Base-by-base conservation (phyloP, 31 red algal species). In the Asparagopsis taxiformis region DNA sequence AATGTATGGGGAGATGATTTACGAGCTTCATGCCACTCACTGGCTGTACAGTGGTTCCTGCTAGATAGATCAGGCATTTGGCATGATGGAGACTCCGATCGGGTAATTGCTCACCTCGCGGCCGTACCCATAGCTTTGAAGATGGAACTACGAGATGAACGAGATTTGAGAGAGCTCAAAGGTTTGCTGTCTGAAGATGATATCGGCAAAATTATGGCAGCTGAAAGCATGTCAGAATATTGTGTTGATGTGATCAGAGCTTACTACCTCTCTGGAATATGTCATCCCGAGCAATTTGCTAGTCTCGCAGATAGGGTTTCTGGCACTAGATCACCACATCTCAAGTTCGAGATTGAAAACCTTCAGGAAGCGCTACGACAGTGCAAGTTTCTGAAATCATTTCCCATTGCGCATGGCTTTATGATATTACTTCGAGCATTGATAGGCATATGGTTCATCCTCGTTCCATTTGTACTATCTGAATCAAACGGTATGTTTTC, bases 91-190 rank as follows among this genome's bases (percentile, higher is more conserved):
- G 79, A 83, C 66, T 55, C 71, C 20, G 22, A 62, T 3, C 52
- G 79, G 5, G 70, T 83, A 51, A 51, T 83, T 51, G 67, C 24
- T 25, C 67, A 65, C 31, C 62, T 72, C 22, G 79, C 65, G 1
- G 57, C 56, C 54, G 26, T 83, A 3, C 79, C 79, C 10, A 15
- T 83, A 1, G 79, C 70, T 30, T 19, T 83, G 35, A 83, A 83
- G 34, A 60, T 28, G 53, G 56, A 83, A 39, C 16, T 72, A 29
- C 79, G 79, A 1, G 55, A 63, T 57, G 59, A 64, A 19, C 65
- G 67, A 58, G 68, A 83, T 72, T 36, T 73, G 1, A 35, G 55
- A 21, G 79, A 83, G 29, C 16, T 83, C 1, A 73, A 72, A 39
- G 67, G 58, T 1, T 21, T 72, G 2, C 48, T 83, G 11, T 83